A percentile compares a stretch with the other conserved stretches of the same genome.
phyloP scores from a whole-genome alignment of 164 flowering plant species.

The Houttuynia cordata region DNA sequence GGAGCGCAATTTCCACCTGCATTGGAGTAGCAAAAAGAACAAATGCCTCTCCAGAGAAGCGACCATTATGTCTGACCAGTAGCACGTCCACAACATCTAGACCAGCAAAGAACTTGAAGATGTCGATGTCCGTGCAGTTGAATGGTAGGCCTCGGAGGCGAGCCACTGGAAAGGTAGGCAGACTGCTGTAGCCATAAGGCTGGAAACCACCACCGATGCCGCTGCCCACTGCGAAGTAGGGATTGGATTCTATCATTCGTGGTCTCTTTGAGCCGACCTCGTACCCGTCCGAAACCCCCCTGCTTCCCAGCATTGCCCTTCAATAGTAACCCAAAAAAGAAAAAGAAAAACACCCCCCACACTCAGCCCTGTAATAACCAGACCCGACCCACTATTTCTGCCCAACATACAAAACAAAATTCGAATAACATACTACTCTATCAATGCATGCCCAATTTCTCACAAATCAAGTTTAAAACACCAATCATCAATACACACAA shows the following conservation, averaged over 20 bases:
- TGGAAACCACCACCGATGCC: slow-evolving; percentile 19
- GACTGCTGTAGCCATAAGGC: slow-evolving; percentile 18
- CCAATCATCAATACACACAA: background rate
- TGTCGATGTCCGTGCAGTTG: slow-evolving; percentile 77
- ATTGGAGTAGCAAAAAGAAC: slow-evolving; percentile 61
- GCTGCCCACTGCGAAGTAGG: slow-evolving; percentile 91
- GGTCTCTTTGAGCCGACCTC: slow-evolving; percentile 35
- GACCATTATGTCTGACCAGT: slow-evolving; percentile 48
- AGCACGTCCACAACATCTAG: slow-evolving; percentile 79
- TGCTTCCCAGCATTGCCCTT: slow-evolving; percentile 33
- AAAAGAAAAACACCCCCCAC: slow-evolving; percentile 42
- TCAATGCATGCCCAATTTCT: background rate
- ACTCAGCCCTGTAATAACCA: slow-evolving; percentile 83
- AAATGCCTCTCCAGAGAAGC: slow-evolving; percentile 67
- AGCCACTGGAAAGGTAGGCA: slow-evolving; percentile 66
- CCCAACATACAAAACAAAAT: background rate
- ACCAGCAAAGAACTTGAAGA: slow-evolving; percentile 83
- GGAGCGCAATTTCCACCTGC: slow-evolving; percentile 76
- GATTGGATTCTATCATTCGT: slow-evolving; percentile 27
- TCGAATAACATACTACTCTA: background rate
- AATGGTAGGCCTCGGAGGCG: slow-evolving; percentile 87
- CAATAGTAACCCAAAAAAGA: slow-evolving; percentile 21
- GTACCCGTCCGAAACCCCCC: slow-evolving; percentile 30
- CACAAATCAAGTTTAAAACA: background rate
- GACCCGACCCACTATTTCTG: slow-evolving; percentile 51